Base-by-base conservation (phyloP, 176 grass and related monocot genomes). In the Musa acuminata region DNA sequence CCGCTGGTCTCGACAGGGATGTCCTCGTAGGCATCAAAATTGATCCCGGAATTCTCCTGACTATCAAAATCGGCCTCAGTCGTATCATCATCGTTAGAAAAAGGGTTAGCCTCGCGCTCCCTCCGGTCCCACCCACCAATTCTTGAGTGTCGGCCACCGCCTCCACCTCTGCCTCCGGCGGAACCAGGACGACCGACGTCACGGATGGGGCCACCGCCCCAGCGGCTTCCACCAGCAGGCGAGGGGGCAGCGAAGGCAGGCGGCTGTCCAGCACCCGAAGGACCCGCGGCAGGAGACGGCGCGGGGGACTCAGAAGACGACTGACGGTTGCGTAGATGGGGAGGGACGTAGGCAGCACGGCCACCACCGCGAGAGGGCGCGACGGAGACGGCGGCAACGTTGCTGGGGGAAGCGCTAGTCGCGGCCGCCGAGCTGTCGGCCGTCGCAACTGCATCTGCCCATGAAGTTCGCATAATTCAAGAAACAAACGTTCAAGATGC, bases 381-480 rank as follows among this genome's bases (percentile, higher is more conserved):
- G 8, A 59, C 58, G 20, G 53, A 52, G 9, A 16, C 77, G n/a
- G 60, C n/a, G 55, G 73, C 72, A 27, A 66, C 20, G 49, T 14
- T 69, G 23, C 23, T 63, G 17, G 29, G 8, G 16, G 81, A 25
- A 23, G 74, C 76, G 52, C 52, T 50, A 51, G 93, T 90, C 66
- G 26, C 90, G 86, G 85, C 73, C 90, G 85, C 93, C 90, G 93
- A 87, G 85, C 75, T 91, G 73, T 97, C 93, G 90, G 93, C 89
- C 87, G 87, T 93, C 89, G 90, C 93, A 87, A 97, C 87, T 88
- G 88, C 87, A 79, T 97, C 93, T 93, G 93, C 93, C 93, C 93
- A 97, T 90, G 93, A 97, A 78, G 80, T 85, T 97, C 87, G 93
- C 93, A 97, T 97, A 97, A 97, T 90, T 92, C 85, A 83, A 78